Base-by-base conservation (phyloP, 1,139 yeast genomes). In the Magnusiomyces magnusii region DNA sequence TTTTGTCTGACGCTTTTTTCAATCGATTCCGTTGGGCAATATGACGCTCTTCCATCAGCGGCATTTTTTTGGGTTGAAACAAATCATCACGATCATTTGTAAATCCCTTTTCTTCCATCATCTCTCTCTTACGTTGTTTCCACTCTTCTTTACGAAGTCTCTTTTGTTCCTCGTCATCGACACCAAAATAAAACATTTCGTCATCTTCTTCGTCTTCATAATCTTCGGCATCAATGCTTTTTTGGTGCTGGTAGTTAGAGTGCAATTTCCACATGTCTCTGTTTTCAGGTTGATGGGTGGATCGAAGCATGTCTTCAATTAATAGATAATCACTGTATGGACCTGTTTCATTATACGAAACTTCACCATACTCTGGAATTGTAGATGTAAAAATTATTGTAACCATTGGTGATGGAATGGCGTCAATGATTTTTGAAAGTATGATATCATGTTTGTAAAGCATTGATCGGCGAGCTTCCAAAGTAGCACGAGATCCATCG, bases 381-480 rank as follows among this genome's bases (percentile, higher is more conserved):
- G 63, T 53, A 2, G 69, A 65, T 13, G 71, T 68, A 58, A 67
- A 69, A n/a, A 69, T 60, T 42, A 69, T 58, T 1, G 71, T 58
- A 51, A 62, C 67, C 51, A 67, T 65, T n/a, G 73, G 71, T n/a
- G 71, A 64, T 10, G 73, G 73, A 2, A 70, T 65, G 10, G 60
- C 61, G 51, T 60, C 51, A 25, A 69, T 53, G n/a, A 63, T 60
- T 3, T 62, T 64, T 34, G 69, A 71, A 9, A 84, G 65, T 60
- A 78, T 71, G 57, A 76, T 78, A 69, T 88, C 95, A 61, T 82
- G 77, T 19, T 73, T 68, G 27, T 62, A 61, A 53, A 80, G 64
- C 7, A 74, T 71, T 28, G 69, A 68, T 1, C 65, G 65, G 51
- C 81, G 68, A 13, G 59, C 59, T 21, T 54, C 54, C 10, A 70